Evolutionary conservation across 352 stramenopile species (phyloP).

Genomic region (Aphanomyces cochlioides): DNA sequence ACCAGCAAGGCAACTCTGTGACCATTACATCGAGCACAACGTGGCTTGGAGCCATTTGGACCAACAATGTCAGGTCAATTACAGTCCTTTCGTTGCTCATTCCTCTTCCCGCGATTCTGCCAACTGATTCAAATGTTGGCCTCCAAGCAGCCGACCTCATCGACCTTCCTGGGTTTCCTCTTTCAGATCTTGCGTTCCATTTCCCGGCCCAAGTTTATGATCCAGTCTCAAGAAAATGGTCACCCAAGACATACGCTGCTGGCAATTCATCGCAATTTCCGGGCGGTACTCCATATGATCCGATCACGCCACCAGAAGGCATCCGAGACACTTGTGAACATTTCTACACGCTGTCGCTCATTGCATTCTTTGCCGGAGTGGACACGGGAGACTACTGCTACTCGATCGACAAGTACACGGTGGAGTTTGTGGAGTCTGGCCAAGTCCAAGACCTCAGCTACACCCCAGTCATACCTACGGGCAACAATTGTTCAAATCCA

Average conservation of each 20-base stretch:
- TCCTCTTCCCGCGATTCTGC: not conserved
- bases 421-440: slow-evolving; percentile 16
- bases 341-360: slow-evolving; percentile 20
- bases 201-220: slow-evolving; percentile 18
- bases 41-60: too few relatives aligned
- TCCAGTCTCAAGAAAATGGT: not conserved
- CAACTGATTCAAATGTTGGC: not conserved
- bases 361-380: slow-evolving; percentile 23
- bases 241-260: slow-evolving; percentile 1
- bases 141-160: not conserved
- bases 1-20: too few relatives aligned
- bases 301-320: slow-evolving; percentile 16
- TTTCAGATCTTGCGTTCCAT: slow-evolving; percentile 18
- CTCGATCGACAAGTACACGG: slow-evolving; percentile 24
- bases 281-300: slow-evolving; percentile 14
- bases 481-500: not conserved
- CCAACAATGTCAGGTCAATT: too few relatives aligned
- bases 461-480: not conserved
- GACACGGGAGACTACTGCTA: slow-evolving; percentile 30
- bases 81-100: too few relatives aligned
- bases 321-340: slow-evolving; percentile 27
- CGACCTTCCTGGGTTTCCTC: slow-evolving; percentile 4
- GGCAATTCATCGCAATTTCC: not conserved
- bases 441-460: not conserved
- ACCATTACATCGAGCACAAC: too few relatives aligned